Evolutionary conservation across 768 basidiomycete genomes (phyloP), one percentile per base, ranked within the genome.

Genomic region (Suillus paluster): DNA sequence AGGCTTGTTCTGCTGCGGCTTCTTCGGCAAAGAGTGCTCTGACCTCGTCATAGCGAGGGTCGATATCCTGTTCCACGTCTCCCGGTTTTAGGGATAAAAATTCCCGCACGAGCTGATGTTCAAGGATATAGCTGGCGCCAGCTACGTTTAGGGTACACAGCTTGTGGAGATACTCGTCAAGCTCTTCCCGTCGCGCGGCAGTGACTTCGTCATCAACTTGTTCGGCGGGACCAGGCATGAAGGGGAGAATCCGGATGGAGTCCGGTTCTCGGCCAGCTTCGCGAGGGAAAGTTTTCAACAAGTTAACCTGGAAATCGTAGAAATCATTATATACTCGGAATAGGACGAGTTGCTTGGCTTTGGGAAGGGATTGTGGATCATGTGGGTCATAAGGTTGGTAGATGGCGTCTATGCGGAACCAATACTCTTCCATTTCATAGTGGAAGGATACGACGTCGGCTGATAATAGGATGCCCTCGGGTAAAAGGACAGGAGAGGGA

Each of bases 251-350:
- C 39, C 97, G 84, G 10, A 82, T 81, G 64, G 86, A 79, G 33
- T 82, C 81, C 11, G 85, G 80, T 39, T 88, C 77, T 17, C 92
- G 86, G 23, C 97, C 97, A 15, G 95, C 97, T 78, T 99, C 97
- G 49, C 84, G 84, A 8, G 96, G 95, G 76, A 96, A 98, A 0
- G 84, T 82, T 50, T 95, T 86, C 64, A 99, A 85, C 25, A 99
- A 84, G 5, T 85, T 80, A 60, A 97, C 91, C 71, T 99, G 97
- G 76, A 98, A 98, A 69, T 96, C 93, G 78, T 97, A 98, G 75
- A 99, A 99, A 75, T 99, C 97, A 69, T 96, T 92, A 81, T 99
- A 99, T 27, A 93, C 88, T 56, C 97, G 86, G 79, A 97, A 99
- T 48, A 99, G 83, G 66, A 95, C 87, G 60, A 99, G 87, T 38